phyloP scores from a whole-genome alignment of 2,329 filamentous ascomycete genomes.

The Alternaria ventricosa region DNA sequence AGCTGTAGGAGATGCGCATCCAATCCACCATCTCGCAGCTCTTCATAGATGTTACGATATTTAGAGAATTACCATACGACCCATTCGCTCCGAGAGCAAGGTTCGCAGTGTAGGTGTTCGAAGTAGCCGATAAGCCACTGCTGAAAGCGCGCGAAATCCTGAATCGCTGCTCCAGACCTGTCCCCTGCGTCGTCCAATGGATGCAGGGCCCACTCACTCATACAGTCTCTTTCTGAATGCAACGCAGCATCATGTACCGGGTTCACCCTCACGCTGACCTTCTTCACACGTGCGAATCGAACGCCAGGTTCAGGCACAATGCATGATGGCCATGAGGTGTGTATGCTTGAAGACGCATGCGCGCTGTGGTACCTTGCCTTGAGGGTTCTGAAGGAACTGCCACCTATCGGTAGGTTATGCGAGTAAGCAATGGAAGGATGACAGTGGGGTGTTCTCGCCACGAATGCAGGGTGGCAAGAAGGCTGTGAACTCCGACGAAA shows the following conservation, averaged over 20 bases:
- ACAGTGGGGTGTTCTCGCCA: background rate
- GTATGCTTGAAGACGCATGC: background rate
- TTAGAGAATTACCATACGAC: background rate
- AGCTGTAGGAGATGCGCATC: background rate
- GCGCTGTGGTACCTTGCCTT: background rate
- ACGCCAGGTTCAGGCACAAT: background rate
- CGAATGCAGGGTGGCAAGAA: background rate
- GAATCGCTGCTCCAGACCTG: background rate
- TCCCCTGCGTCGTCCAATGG: background rate
- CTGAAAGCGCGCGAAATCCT: background rate
- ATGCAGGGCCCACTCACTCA: background rate
- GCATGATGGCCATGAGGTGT: background rate
- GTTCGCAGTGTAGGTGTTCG: background rate
- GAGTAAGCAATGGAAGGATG: background rate
- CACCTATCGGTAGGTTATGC: background rate
- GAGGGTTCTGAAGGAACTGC: background rate
- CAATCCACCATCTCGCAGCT: background rate
- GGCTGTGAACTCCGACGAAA: slow-evolving; percentile 2
- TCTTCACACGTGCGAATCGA: background rate
- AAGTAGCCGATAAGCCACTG: background rate
- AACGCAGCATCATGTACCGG: background rate
- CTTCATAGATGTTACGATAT: background rate
- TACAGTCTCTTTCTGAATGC: background rate
- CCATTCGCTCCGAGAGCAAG: background rate
- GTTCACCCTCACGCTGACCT: background rate